Evolutionary conservation across 2,329 filamentous ascomycete genomes (phyloP).

Genomic region (Xylaria sp.): DNA sequence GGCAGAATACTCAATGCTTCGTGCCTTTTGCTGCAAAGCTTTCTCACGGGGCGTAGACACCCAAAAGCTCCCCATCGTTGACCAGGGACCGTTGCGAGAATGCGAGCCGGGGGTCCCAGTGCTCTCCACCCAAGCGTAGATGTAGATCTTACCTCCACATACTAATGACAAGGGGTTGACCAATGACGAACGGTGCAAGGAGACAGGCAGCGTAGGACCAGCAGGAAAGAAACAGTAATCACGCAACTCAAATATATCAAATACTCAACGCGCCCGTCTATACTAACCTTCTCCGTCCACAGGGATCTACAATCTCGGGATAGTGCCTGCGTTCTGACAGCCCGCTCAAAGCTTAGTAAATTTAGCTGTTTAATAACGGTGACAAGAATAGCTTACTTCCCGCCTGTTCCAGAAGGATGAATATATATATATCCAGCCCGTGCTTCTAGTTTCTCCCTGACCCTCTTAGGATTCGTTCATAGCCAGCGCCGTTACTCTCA

Average conservation of each 20-base stretch:
- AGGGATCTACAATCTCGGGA: conserved; percentile 11
- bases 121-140: conserved; percentile 4
- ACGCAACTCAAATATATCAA: conserved; percentile 10
- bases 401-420: background rate
- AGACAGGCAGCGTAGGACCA: background rate
- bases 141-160: conserved; percentile 8
- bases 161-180: background rate
- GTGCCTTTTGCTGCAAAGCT: background rate
- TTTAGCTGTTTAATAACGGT: conserved; percentile 4
- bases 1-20: background rate
- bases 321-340: background rate
- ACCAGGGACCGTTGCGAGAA: conserved; percentile 1
- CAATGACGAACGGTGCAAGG: conserved; percentile 8
- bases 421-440: conserved; percentile 2
- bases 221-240: conserved; percentile 17
- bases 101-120: background rate
- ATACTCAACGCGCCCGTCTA: conserved; percentile 3
- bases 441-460: background rate
- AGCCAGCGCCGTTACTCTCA: background rate
- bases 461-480: background rate
- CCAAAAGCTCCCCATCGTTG: background rate
- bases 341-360: background rate
- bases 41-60: background rate
- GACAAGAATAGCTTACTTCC: background rate
- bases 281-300: background rate